Evolutionary conservation across 352 stramenopile genomes (phyloP).

Genomic region (Aphanomyces cochlioides): DNA sequence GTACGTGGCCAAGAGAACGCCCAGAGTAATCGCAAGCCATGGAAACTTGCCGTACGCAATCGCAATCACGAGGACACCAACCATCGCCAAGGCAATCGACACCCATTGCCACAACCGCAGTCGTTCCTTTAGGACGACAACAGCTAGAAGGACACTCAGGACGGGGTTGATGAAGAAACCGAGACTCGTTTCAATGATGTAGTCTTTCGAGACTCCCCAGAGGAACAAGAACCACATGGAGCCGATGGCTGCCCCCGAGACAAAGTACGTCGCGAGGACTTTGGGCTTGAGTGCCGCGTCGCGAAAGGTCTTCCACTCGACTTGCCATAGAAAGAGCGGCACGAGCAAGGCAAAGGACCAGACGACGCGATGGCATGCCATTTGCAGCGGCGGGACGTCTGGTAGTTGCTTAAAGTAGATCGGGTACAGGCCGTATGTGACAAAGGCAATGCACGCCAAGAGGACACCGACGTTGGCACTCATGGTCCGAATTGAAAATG

Average conservation of each 20-base stretch:
- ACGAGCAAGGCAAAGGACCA: slow-evolving; percentile 23
- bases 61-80: slow-evolving; percentile 13
- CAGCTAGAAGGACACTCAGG: slow-evolving; percentile 23
- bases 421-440: neutral
- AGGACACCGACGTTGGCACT: too few relatives aligned
- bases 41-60: slow-evolving; percentile 24
- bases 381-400: neutral
- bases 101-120: slow-evolving; percentile 18
- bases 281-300: neutral
- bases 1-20: slow-evolving; percentile 16
- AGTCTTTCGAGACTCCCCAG: slow-evolving; percentile 15
- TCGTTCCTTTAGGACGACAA: slow-evolving; percentile 19
- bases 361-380: slow-evolving; percentile 20
- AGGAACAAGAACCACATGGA: too few relatives aligned
- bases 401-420: slow-evolving; percentile 30
- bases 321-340: neutral
- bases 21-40: slow-evolving; percentile 22
- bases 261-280: neutral
- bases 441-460: too few relatives aligned
- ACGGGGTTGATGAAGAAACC: slow-evolving; percentile 31
- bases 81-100: neutral
- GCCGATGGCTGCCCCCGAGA: neutral
- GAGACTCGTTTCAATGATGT: slow-evolving; percentile 29
- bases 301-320: too few relatives aligned
- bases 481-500: too few relatives aligned